These are phyloP conservation scores for Cenchrus americanus DNA, from an alignment of 176 grass and related monocot species.

Conservation along the genomic window DNA sequence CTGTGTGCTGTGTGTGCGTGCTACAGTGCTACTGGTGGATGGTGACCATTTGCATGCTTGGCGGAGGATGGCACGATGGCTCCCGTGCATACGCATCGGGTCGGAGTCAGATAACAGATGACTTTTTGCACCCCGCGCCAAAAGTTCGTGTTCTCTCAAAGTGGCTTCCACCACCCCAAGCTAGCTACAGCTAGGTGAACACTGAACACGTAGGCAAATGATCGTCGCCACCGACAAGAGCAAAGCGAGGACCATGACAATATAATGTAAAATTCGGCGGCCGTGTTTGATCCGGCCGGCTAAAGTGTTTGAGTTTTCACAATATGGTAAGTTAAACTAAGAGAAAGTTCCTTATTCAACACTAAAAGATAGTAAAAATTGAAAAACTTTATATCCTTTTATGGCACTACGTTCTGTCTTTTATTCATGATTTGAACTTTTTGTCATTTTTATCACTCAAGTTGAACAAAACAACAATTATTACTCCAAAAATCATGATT, in stretches of 20 bases:
- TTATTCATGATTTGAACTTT: no score
- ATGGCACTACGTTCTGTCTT: no score
- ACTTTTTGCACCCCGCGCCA: background rate
- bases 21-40: background rate
- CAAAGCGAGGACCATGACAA: background rate
- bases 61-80: background rate
- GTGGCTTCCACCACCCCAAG: background rate
- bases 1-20: no score
- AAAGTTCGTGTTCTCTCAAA: background rate
- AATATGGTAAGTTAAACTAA: no score
- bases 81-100: background rate
- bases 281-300: background rate
- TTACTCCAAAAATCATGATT: no score
- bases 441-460: no score
- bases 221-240: background rate
- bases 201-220: background rate
- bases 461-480: no score
- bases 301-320: background rate
- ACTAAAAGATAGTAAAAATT: no score
- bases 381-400: no score
- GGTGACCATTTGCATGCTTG: slow-evolving; percentile 6
- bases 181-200: background rate
- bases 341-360: no score
- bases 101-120: background rate
- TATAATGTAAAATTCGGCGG: background rate